Evolutionary conservation across 768 basidiomycete genomes (phyloP).

Genomic region (Solioccasus polychromus): DNA sequence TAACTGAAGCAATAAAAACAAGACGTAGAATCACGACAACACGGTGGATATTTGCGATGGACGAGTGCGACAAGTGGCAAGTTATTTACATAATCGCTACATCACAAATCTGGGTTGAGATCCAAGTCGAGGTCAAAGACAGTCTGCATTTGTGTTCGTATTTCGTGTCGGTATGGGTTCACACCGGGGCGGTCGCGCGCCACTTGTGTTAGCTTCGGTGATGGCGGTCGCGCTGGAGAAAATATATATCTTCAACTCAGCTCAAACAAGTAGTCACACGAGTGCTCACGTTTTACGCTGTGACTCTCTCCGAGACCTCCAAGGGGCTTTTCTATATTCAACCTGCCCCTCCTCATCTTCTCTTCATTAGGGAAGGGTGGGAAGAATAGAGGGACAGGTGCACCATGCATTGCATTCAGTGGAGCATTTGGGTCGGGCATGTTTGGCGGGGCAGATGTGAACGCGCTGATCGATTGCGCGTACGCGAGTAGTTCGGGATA

Average conservation of each 20-base stretch:
- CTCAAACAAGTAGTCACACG: slow-evolving; percentile 2
- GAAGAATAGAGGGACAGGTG: slow-evolving; percentile 78
- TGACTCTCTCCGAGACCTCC: slow-evolving; percentile 79
- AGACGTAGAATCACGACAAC: neutral
- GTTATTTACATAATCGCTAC: slow-evolving; percentile 23
- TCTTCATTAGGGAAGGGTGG: slow-evolving; percentile 91
- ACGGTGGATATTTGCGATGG: too few relatives aligned
- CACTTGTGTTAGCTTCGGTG: slow-evolving; percentile 50
- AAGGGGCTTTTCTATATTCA: slow-evolving; percentile 78
- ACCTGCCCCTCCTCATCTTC: slow-evolving; percentile 80
- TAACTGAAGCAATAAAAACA: slow-evolving; percentile 28
- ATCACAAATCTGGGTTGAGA: slow-evolving; percentile 75
- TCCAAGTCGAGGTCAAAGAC: slow-evolving; percentile 82
- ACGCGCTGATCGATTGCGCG: slow-evolving; percentile 80
- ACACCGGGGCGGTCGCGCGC: slow-evolving; percentile 50
- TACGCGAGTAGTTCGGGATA: slow-evolving; percentile 83
- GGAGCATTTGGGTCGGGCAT: slow-evolving; percentile 73
- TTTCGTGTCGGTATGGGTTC: slow-evolving; percentile 72
- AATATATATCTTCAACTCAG: slow-evolving; percentile 2
- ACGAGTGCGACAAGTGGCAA: slow-evolving; percentile 10
- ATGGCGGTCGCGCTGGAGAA: slow-evolving; percentile 55
- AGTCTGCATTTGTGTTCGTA: slow-evolving; percentile 55
- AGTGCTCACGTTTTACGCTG: slow-evolving; percentile 65
- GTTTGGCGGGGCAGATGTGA: slow-evolving; percentile 86
- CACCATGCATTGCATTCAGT: slow-evolving; percentile 44